Evolutionary conservation across 768 basidiomycete genomes (phyloP), one percentile per base, ranked within the genome.

Genomic region (Boletus reticuloceps): DNA sequence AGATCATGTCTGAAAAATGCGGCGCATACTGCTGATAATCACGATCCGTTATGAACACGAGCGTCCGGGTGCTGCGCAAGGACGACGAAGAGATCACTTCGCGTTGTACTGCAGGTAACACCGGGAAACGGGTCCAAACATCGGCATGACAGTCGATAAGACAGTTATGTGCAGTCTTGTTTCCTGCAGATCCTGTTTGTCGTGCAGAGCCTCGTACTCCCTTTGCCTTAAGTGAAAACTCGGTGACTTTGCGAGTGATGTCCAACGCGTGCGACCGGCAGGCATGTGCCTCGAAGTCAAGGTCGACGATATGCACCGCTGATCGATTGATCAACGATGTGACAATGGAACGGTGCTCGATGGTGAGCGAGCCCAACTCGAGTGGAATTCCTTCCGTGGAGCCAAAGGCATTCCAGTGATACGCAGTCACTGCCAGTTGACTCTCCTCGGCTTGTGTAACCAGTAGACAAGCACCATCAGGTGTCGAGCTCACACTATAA

Each of bases 81-180:
- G 63, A 64, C 5, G 72, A 72, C 0, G 72, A 69, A 0, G 71
- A 67, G 41, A 78, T 71, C 0, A 78, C 79, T 32, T 76, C 72
- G 9, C 79, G 74, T 36, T 74, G 72, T 17, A 85, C 73, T 0
- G 83, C 81, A 3, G 83, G 72, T 2, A 81, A 58, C 4, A 85
- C 82, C 0, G 83, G 83, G 61, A 83, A 85, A 11, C 83, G 77
- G 6, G 75, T 81, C 83, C 83, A 85, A 20, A 83, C 79, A 14
- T 83, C 82, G 0, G 75, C 65, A 49, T 82, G 77, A 51, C 82
- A 83, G 57, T 82, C 80, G 17, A 85, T 68, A 12, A 85, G 68
- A 42, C 70, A 77, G 50, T 83, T 86, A 56, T 83, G 76, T 8
- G 65, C 59, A 1, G 74, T 74, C 6, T 48, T 25, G 17, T 44